Conservation (phyloP, 2,329 filamentous ascomycete genomes). For the Pseudopyricularia javanii region DNA sequence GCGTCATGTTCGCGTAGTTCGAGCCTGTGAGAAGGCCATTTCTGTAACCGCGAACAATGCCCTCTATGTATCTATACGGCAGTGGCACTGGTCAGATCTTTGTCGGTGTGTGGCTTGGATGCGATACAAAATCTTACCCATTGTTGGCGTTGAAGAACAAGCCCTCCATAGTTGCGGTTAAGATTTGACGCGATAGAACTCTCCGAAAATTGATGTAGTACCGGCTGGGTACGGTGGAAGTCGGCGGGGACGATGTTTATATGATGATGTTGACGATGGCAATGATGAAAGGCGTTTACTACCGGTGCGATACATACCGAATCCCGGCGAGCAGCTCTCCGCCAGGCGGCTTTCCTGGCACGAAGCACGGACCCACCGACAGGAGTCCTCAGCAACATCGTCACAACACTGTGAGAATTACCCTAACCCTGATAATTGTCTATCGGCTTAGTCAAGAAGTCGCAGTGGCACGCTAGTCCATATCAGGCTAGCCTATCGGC, state of each 20-base stretch:
- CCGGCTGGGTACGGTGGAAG: not conserved
- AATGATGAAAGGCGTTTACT: not conserved
- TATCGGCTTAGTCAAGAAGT: not conserved
- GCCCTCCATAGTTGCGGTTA: slow-evolving; percentile 59
- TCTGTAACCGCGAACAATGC: slow-evolving; percentile 92
- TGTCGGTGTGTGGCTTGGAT: not conserved
- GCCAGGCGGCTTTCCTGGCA: not conserved
- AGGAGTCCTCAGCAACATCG: not conserved
- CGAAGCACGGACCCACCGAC: not conserved
- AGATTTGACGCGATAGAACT: not conserved
- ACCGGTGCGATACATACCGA: slow-evolving; percentile 2
- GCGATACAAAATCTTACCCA: slow-evolving; percentile 43
- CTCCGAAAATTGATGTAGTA: not conserved
- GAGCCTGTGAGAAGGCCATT: slow-evolving; percentile 81
- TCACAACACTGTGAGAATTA: too few species aligned
- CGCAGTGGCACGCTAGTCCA: not conserved
- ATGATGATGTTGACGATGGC: not conserved
- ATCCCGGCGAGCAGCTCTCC: not conserved
- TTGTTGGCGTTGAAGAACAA: slow-evolving; percentile 91
- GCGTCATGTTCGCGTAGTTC: slow-evolving; percentile 90
- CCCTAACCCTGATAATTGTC: not conserved
- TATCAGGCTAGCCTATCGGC: not conserved
- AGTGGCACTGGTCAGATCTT: not conserved
- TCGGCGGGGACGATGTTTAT: not conserved
- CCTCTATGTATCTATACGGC: slow-evolving; percentile 75